Evolutionary conservation across 169 alveolate species (phyloP), one percentile per base, ranked within the genome.

Genomic region (Cryptosporidium sp.): DNA sequence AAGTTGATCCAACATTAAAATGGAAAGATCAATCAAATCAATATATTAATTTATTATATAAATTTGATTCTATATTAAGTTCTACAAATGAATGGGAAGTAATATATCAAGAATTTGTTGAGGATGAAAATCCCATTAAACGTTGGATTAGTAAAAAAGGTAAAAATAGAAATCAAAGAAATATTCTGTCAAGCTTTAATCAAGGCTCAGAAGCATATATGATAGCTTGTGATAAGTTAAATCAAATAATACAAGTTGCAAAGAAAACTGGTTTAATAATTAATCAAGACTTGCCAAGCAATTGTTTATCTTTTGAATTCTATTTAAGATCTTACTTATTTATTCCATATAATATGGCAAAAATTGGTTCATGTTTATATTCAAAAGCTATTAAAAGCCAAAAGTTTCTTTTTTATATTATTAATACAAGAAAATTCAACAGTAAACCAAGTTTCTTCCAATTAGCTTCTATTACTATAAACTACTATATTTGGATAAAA

Each of bases 121-220:
- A 60, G 39, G 42, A 80, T 80, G 89, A 80, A 35, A 35, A 62
- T 5, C 89, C 89, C 26, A 3, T 80, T 16, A 62, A 80, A 80
- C 39, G 89, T n/a, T 80, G 89, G 89, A 44, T 80, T 10, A 60
- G 62, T 39, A 75, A 75, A 48, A 56, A 65, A 23, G 51, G 72
- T 2, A 65, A 65, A 65, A 5, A 26, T n/a, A 65, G 51, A 35
- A 39, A 80, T 14, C 48, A 58, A 29, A 80, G 60, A 35, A 44
- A 44, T 61, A 5, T 45, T 33, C 62, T 80, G 6, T 60, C 89
- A 18, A 61, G 61, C 45, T 80, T 80, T 65, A 80, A 80, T 48
- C 89, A 80, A 39, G 89, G 89, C 9, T n/a, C 60, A 3, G 89
- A 80, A 18, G 89, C 89, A 16, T 80, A 80, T 29, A 21, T 80